Conservation (phyloP, 2,329 filamentous ascomycete genomes). For the Paecilomyces formosus region DNA sequence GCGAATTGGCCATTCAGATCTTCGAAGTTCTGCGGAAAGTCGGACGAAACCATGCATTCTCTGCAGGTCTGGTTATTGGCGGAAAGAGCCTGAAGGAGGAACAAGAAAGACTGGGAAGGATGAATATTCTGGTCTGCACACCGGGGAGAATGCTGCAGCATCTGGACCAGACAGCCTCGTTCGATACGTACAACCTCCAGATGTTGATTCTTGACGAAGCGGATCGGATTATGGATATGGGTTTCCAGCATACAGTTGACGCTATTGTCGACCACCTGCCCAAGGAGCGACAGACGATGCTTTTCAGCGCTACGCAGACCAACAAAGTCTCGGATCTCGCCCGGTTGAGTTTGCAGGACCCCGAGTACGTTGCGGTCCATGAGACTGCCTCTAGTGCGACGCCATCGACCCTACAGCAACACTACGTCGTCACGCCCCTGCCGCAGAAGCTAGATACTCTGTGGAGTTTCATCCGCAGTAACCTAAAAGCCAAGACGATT, state of each 20-base stretch:
- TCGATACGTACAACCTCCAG: conserved; percentile 85
- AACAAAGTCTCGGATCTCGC: conserved; percentile 89
- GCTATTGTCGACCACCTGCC: conserved; percentile 90
- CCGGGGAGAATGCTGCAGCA: conserved; percentile 94
- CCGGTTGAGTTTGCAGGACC: conserved; percentile 76
- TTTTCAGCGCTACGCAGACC: conserved; percentile 95
- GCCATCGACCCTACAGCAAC: conserved; percentile 76
- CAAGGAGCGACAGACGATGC: conserved; percentile 74
- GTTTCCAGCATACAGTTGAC: conserved; percentile 83
- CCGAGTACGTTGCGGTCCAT: conserved; percentile 92
- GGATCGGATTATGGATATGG: conserved; percentile 96
- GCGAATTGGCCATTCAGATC: conserved; percentile 92
- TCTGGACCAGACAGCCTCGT: conserved; percentile 82
- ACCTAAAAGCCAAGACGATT: conserved; percentile 88
- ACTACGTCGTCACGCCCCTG: conserved; percentile 80
- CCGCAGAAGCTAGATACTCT: conserved; percentile 85
- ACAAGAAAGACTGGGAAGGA: conserved; percentile 71
- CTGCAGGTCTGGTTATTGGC: conserved; percentile 86
- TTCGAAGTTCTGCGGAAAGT: conserved; percentile 91
- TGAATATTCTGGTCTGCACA: conserved; percentile 97
- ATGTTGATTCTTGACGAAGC: conserved; percentile 93
- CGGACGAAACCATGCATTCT: conserved; percentile 81
- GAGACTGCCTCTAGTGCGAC: conserved; percentile 74
- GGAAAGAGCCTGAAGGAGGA: conserved; percentile 87
- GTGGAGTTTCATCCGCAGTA: conserved; percentile 85